These are phyloP conservation scores for Adiantum capillusveneris DNA, from an alignment of 75 land plant species.

Conservation along the genomic window DNA sequence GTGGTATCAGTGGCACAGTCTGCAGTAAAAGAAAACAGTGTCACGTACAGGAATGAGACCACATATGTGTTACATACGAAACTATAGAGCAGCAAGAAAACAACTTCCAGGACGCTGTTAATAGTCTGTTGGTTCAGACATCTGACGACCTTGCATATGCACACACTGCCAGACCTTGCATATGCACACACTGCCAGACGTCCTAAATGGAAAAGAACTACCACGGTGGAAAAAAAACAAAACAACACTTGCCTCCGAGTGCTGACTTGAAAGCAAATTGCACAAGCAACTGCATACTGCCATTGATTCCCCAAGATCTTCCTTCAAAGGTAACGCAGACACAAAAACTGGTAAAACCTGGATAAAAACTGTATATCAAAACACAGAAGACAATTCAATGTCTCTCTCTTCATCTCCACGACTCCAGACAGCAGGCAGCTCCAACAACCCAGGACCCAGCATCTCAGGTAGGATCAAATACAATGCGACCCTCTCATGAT, in stretches of 20 bases:
- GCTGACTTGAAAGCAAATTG: too few relatives aligned
- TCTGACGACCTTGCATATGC: too few relatives aligned
- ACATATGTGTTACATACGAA: slow-evolving; percentile 48
- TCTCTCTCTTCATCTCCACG: neutral
- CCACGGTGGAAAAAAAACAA: too few relatives aligned
- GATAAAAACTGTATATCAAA: neutral
- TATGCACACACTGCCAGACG: too few relatives aligned
- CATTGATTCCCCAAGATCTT: slow-evolving; percentile 79
- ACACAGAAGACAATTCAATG: neutral
- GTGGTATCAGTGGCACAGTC: slow-evolving; percentile 77
- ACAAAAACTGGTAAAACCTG: slow-evolving; percentile 91
- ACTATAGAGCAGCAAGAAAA: too few relatives aligned
- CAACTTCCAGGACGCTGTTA: too few relatives aligned
- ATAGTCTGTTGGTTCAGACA: too few relatives aligned
- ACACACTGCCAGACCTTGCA: too few relatives aligned
- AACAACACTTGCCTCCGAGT: too few relatives aligned
- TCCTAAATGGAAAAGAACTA: too few relatives aligned
- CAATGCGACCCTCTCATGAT: neutral
- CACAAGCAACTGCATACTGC: slow-evolving; percentile 75
- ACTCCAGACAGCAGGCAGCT: neutral
- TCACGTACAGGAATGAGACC: slow-evolving; percentile 77
- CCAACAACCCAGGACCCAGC: neutral
- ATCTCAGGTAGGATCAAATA: neutral
- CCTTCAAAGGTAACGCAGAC: slow-evolving; percentile 75
- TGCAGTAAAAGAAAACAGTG: slow-evolving; percentile 14